phyloP scores from a whole-genome alignment of 1,284 basidiomycete species.

The Trametes pubescens region DNA sequence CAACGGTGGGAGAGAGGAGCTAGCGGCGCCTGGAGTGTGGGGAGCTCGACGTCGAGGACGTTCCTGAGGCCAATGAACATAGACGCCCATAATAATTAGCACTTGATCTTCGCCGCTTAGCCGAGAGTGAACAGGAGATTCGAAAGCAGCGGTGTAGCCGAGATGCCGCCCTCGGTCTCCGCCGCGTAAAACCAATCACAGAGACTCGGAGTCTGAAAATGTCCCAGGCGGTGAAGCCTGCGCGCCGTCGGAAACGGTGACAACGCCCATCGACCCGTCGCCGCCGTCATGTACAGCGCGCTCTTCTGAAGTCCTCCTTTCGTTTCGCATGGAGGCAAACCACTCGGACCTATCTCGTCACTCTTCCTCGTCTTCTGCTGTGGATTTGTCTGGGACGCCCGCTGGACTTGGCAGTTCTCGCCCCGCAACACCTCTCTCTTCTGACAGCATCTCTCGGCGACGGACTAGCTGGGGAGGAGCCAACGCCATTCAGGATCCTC shows the following conservation, averaged over 20 bases:
- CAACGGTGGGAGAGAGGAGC: neutral
- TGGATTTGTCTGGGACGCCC: constrained; percentile 59
- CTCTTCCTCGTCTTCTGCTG: constrained; percentile 58
- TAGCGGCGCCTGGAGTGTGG: too few relatives aligned
- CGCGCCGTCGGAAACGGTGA: constrained; percentile 4
- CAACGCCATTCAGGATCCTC: constrained; percentile 54
- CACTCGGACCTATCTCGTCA: constrained; percentile 26
- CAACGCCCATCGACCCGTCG: constrained; percentile 23
- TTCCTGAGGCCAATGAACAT: neutral
- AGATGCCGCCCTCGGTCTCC: neutral
- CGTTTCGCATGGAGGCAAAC: constrained; percentile 31
- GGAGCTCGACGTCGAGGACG: neutral
- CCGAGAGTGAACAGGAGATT: neutral
- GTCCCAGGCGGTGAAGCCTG: constrained; percentile 9
- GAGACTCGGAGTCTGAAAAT: constrained; percentile 16
- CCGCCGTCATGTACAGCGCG: constrained; percentile 32
- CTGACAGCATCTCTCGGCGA: constrained; percentile 56
- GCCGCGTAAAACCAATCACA: neutral
- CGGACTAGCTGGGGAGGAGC: constrained; percentile 64
- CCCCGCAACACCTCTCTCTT: constrained; percentile 57
- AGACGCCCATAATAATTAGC: neutral
- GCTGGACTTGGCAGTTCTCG: constrained; percentile 52
- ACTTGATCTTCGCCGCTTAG: neutral
- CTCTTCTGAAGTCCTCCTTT: constrained; percentile 22
- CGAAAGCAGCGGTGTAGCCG: neutral